Evolutionary conservation across 768 basidiomycete species (phyloP), one percentile per base, ranked within the genome.

Genomic region (Stropharia rugosoannulata): DNA sequence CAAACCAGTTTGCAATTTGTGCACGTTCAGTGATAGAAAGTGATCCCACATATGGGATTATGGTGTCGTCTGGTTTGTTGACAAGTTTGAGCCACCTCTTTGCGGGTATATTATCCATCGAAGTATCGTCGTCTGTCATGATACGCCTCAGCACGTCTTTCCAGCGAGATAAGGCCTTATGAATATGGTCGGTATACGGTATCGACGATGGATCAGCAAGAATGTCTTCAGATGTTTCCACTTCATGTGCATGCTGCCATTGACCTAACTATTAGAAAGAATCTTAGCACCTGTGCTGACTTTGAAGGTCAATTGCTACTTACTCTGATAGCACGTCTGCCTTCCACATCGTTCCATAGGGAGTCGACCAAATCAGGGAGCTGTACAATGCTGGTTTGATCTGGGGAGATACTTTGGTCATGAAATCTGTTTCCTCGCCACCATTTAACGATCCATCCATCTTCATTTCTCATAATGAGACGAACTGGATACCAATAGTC

Each of bases 1-100:
- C 64, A 43, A 67, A 64, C 68, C 68, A 68, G 39, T 68, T 68
- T 1, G 58, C 47, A 15, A 68, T 51, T 46, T 61, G 51, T n/a
- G 66, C 68, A 0, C 56, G 60, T 38, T 68, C 62, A 12, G 47
- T 40, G 13, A 65, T 19, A 0, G 59, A 60, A 1, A 68, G 49
- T 8, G 35, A 32, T 29, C 61, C 62, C 2, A 51, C 52, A 49
- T 38, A 59, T 3, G 65, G 61, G 19, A 68, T 51, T 1, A 60
- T 27, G 19, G 29, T 41, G 32, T 13, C 16, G n/a, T 54, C 19
- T 18, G 51, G 40, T 35, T 59, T 59, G 11, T 59, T 59, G 6
- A 18, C 7, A 5, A 8, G 7, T 38, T 61, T 43, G 8, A 70
- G 59, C 59, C 61, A 64, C 4, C 13, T 40, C 27, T 60, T 50